phyloP scores from a whole-genome alignment of 2,329 filamentous ascomycete genomes.

The Colletotrichum cordylinicola region DNA sequence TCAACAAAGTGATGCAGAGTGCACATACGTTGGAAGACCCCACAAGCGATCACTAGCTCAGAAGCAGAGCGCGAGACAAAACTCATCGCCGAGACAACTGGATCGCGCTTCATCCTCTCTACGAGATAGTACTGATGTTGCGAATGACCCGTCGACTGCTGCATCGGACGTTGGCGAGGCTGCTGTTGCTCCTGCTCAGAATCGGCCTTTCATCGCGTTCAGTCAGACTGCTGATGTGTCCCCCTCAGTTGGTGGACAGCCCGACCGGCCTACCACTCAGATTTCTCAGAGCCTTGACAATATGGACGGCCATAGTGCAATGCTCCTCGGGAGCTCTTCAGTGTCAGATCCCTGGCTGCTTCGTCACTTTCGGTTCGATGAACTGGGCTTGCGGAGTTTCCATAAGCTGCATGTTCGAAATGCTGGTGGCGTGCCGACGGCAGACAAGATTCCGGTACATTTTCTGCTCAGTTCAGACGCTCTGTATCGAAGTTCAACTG shows the following conservation, averaged over 20 bases:
- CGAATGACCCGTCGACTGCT: background rate
- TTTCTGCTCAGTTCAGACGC: slow-evolving; percentile 23
- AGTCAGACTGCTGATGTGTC: background rate
- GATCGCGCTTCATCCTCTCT: background rate
- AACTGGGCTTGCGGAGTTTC: slow-evolving; percentile 37
- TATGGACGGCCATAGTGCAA: slow-evolving; percentile 31
- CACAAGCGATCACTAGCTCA: background rate
- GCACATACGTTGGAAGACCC: slow-evolving; percentile 18
- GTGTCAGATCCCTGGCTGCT: slow-evolving; percentile 40
- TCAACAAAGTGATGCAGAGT: background rate
- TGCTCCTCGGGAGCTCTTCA: slow-evolving; percentile 36
- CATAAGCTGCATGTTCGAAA: slow-evolving; percentile 41
- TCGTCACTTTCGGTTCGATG: slow-evolving; percentile 40
- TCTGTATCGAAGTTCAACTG: background rate
- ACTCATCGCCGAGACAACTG: background rate
- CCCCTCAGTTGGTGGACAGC: background rate
- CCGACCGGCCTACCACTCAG: slow-evolving; percentile 12
- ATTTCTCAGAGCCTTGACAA: slow-evolving; percentile 30
- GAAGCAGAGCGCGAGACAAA: background rate
- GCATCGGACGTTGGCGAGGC: background rate
- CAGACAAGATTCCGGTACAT: slow-evolving; percentile 37
- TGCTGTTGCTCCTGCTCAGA: background rate
- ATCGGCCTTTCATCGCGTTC: background rate
- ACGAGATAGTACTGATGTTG: background rate
- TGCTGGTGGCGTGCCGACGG: slow-evolving; percentile 38